Evolutionary conservation across 202 grass and related monocot species (phyloP).

Genomic region (Carex sylvatica): DNA sequence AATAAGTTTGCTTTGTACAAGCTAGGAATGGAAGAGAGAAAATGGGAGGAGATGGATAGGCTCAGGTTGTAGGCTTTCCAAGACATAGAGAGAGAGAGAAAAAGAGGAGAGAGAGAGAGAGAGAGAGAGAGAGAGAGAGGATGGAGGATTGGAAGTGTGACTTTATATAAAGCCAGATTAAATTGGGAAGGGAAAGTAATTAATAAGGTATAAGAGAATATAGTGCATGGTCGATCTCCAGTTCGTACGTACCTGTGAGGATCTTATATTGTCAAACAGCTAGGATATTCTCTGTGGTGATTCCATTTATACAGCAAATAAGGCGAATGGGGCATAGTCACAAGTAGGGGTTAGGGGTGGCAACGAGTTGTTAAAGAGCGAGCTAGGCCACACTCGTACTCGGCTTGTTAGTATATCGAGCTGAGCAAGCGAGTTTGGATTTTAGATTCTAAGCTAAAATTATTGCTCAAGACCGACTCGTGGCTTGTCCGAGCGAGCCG

Average conservation of each 20-base stretch:
- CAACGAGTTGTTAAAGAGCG: too few relatives aligned
- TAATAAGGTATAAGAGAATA: constrained; percentile 17
- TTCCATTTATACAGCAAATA: too few relatives aligned
- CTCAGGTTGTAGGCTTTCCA: neutral
- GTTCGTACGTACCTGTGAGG: neutral
- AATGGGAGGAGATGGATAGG: constrained; percentile 14
- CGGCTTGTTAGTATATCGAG: too few relatives aligned
- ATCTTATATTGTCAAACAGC: neutral
- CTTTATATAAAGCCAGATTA: constrained; percentile 58
- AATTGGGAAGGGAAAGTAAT: constrained; percentile 14
- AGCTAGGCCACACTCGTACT: too few relatives aligned
- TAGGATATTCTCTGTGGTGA: neutral
- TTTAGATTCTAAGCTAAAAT: too few relatives aligned
- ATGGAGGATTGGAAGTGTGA: constrained; percentile 44
- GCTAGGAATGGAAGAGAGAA: constrained; percentile 32
- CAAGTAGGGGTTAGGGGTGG: too few relatives aligned
- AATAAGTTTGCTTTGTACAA: constrained; percentile 8
- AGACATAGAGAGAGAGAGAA: constrained; percentile 12
- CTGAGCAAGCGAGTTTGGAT: too few relatives aligned
- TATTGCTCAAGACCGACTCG: too few relatives aligned
- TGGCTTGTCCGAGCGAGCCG: too few relatives aligned
- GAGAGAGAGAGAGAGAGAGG: constrained; percentile 4
- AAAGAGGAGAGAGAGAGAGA: constrained; percentile 14
- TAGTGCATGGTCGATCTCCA: constrained; percentile 19
- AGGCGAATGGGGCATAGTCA: too few relatives aligned